Evolutionary conservation across 305 asterid genomes (phyloP), one percentile per base, ranked within the genome.

Genomic region (Fraxinus sp.): DNA sequence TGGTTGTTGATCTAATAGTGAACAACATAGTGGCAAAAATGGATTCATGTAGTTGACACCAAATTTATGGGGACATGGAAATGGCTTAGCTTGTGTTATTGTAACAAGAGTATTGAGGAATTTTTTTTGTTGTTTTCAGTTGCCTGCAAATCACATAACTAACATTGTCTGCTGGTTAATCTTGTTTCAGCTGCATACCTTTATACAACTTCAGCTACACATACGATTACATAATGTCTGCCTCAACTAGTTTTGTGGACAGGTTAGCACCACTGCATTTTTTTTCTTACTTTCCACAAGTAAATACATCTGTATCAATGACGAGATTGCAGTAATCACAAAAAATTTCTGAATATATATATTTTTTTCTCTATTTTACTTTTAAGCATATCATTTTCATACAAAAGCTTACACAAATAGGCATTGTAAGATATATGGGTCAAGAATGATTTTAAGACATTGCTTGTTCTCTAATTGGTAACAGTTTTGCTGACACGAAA

Each of bases 141-240:
- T 59, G 74, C 80, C 59, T 3, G 14, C 28, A 71, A 22, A 36
- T 74, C 78, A 72, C 72, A 78, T 33, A 68, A 80, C 81, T 88
- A 79, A 84, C 84, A 36, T 62, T 79, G 77, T 77, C 79, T 77
- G 36, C 66, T 66, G 24, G 77, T 84, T 83, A 81, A 78, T 83
- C 59, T 66, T 79, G 82, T 87, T 89, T 79, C 98, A 96, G 98
- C 89, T 94, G 98, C 91, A 89, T 96, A 89, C 99, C 99, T 84
- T 87, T 94, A 32, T 94, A 94, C 90, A 94, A 94, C 90, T 93
- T 94, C 95, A 93, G 97, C 92, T 92, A 92, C 91, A 91, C 93
- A 32, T 96, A 96, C 83, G 92, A 96, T 83, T 96, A 94, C 82
- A 91, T 94, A 84, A 93, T 91, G 97, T 91, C 99, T 86, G 77